Evolutionary conservation across 306 rosid genomes (phyloP).

Genomic region (Cicer yamashitae): DNA sequence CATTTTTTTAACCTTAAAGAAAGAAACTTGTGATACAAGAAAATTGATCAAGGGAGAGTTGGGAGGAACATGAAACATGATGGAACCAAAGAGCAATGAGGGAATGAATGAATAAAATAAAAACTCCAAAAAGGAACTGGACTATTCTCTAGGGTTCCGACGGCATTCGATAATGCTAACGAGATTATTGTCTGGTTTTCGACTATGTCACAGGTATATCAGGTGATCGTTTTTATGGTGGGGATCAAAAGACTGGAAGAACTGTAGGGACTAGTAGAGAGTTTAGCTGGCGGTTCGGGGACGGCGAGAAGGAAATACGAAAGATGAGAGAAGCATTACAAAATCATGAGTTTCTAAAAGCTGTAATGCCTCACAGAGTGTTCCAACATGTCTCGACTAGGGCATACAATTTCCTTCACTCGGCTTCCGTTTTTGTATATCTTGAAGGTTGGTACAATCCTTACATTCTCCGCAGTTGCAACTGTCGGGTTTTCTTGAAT

Average conservation of each 20-base stretch:
- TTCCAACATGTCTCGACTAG: conserved; percentile 86
- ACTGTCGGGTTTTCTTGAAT: conserved; percentile 63
- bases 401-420: conserved; percentile 87
- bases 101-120: conserved; percentile 90
- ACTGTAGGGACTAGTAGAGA: conserved; percentile 47
- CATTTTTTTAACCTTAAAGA: conserved; percentile 18
- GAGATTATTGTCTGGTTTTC: conserved; percentile 63
- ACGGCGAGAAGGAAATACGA: conserved; percentile 44
- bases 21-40: conserved; percentile 50
- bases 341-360: conserved; percentile 57
- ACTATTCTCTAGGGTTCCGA: conserved; percentile 66
- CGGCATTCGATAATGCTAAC: conserved; percentile 60
- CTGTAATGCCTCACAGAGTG: conserved; percentile 92
- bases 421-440: conserved; percentile 85
- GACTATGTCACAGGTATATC: conserved; percentile 66
- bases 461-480: conserved; percentile 74
- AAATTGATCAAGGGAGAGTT: conserved; percentile 47
- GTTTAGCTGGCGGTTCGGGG: conserved; percentile 44
- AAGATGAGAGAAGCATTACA: conserved; percentile 47
- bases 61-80: conserved; percentile 43
- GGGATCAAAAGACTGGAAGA: conserved; percentile 58
- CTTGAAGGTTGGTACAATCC: conserved; percentile 95
- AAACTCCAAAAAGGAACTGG: conserved; percentile 60
- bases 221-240: conserved; percentile 52
- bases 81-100: conserved; percentile 84